phyloP scores from a whole-genome alignment of 441 rosid genomes.

The Gossypium armourianum region DNA sequence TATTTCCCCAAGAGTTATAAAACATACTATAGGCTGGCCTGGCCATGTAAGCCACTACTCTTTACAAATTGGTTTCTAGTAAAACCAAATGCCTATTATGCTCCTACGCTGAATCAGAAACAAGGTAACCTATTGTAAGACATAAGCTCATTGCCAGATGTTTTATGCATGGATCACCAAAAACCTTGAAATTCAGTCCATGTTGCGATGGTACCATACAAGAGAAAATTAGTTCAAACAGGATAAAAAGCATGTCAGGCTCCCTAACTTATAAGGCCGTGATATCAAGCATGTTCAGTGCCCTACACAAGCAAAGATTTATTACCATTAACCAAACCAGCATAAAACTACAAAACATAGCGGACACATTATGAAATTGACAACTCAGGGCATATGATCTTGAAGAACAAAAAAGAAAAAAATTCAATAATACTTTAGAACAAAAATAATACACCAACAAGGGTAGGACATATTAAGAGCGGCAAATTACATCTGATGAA shows the following conservation, averaged over 20 bases:
- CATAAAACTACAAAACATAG: not conserved
- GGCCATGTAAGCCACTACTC: not conserved
- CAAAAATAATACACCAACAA: not conserved
- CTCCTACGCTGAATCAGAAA: slow-evolving; percentile 5
- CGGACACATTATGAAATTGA: not conserved
- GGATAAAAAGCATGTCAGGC: not conserved
- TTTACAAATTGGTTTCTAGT: not conserved
- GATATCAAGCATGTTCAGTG: not conserved
- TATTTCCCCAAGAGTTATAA: not conserved
- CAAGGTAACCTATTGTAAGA: not conserved
- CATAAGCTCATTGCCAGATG: not conserved
- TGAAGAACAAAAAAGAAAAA: not conserved
- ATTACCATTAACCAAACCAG: not conserved
- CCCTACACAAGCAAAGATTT: not conserved
- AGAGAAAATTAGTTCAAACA: not conserved
- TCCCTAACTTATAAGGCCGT: not conserved
- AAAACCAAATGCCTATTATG: not conserved
- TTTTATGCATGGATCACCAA: not conserved
- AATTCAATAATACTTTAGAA: not conserved
- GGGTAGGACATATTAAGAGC: slow-evolving; percentile 12
- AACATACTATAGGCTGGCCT: not conserved
- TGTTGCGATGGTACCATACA: not conserved
- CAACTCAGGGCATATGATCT: not conserved
- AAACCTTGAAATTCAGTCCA: not conserved
- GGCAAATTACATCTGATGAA: slow-evolving; percentile 46